phyloP scores from a whole-genome alignment of 106 monocot species.

The Phalaenopsis equestris region DNA sequence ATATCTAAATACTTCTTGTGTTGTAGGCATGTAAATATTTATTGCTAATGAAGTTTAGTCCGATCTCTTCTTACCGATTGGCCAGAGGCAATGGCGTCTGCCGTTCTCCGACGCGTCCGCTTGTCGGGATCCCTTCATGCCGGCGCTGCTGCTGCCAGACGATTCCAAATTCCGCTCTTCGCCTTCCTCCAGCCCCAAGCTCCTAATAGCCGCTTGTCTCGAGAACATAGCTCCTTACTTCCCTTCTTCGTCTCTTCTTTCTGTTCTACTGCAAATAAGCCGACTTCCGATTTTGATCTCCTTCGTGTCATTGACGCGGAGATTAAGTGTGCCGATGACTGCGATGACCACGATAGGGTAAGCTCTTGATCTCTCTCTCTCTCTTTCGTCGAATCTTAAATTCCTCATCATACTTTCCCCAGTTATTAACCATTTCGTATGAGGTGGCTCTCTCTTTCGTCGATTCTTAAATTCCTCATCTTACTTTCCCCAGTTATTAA shows the following conservation, averaged over 20 bases:
- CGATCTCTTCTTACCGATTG: not conserved
- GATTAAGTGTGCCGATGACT: slow-evolving; percentile 79
- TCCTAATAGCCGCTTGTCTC: not conserved
- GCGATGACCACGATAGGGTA: slow-evolving; percentile 57
- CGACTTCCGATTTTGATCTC: slow-evolving; percentile 27
- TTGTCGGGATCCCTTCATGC: slow-evolving; percentile 16
- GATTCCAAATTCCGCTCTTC: not conserved
- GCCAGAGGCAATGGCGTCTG: slow-evolving; percentile 28
- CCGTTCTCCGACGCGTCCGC: slow-evolving; percentile 36
- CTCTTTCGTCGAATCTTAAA: too few species aligned
- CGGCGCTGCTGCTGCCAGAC: slow-evolving; percentile 4
- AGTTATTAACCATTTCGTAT: not conserved
- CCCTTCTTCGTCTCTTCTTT: slow-evolving; percentile 2
- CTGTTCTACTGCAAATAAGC: slow-evolving; percentile 19
- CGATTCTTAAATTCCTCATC: too few species aligned
- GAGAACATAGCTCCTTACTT: not conserved
- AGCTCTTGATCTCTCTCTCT: not conserved
- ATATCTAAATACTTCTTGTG: too few species aligned
- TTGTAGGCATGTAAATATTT: too few species aligned
- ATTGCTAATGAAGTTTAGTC: not conserved
- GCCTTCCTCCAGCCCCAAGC: slow-evolving; percentile 8
- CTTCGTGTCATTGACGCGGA: slow-evolving; percentile 63
- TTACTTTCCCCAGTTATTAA: not conserved
- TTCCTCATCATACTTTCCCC: not conserved
- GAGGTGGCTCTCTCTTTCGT: too few species aligned